These are phyloP conservation scores for Jamesozyma spencerorum DNA, from an alignment of 805 yeast genomes.

Conservation along the genomic window DNA sequence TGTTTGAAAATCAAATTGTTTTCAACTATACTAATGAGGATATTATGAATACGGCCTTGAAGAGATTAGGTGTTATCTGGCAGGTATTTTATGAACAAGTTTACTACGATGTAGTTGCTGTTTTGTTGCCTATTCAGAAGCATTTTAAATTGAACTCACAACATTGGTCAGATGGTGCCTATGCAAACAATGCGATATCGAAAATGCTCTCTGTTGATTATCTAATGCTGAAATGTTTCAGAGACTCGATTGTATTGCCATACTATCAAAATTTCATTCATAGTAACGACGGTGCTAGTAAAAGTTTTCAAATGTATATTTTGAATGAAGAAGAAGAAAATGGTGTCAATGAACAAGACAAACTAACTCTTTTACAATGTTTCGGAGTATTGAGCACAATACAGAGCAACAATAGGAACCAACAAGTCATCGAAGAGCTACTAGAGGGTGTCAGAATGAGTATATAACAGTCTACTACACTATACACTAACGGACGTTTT, in stretches of 20 bases:
- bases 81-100: slow-evolving; percentile 45
- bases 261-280: slow-evolving; percentile 37
- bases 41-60: slow-evolving; percentile 30
- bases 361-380: slow-evolving; percentile 47
- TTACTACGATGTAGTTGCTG: slow-evolving; percentile 50
- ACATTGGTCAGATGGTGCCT: slow-evolving; percentile 25
- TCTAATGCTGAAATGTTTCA: slow-evolving; percentile 37
- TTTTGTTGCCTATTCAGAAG: slow-evolving; percentile 45
- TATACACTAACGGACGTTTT: neutral
- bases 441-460: slow-evolving; percentile 31
- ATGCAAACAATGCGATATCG: slow-evolving; percentile 6
- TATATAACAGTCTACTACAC: slow-evolving; percentile 17
- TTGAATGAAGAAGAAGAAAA: slow-evolving; percentile 31
- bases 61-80: slow-evolving; percentile 43
- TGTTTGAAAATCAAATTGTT: slow-evolving; percentile 31
- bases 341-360: slow-evolving; percentile 36
- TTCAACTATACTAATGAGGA: slow-evolving; percentile 27
- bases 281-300: slow-evolving; percentile 27
- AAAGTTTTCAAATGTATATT: slow-evolving; percentile 27
- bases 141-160: slow-evolving; percentile 18
- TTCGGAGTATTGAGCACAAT: slow-evolving; percentile 48
- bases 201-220: slow-evolving; percentile 30
- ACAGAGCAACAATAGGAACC: slow-evolving; percentile 46
- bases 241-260: slow-evolving; percentile 47
- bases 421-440: slow-evolving; percentile 48